Conservation (phyloP, 164 flowering plant genomes). For the Kalanchoe fedtschenkoi region DNA sequence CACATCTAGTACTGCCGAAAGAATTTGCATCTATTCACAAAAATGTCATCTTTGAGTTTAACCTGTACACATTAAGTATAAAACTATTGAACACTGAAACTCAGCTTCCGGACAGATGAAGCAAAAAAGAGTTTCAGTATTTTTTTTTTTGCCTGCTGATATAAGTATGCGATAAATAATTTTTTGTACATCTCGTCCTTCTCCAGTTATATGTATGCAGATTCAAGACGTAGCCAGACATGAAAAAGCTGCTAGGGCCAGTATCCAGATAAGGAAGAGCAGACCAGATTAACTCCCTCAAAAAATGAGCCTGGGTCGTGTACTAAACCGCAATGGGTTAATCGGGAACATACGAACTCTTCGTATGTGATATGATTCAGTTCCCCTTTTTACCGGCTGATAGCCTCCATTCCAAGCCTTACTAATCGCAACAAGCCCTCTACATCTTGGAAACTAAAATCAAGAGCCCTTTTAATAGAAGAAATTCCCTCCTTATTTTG, state of each 20-base stretch:
- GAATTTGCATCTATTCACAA: constrained; percentile 1
- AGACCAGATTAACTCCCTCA: not conserved
- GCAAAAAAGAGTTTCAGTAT: not conserved
- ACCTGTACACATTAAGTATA: not conserved
- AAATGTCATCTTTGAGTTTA: not conserved
- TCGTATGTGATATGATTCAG: not conserved
- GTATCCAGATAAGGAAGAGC: not conserved
- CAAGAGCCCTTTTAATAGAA: constrained; percentile 6
- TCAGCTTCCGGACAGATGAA: not conserved
- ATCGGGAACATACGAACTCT: not conserved
- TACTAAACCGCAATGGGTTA: not conserved
- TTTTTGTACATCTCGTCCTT: not conserved
- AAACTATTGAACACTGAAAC: not conserved
- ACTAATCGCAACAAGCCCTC: constrained; percentile 6
- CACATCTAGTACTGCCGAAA: not conserved
- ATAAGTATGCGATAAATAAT: not conserved
- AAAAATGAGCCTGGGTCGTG: not conserved
- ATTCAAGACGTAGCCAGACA: not conserved
- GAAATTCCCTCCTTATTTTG: constrained; percentile 33
- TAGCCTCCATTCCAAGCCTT: constrained; percentile 3
- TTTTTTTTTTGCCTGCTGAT: not conserved
- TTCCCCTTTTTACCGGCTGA: not conserved
- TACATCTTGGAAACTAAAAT: constrained; percentile 6
- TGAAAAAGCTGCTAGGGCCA: not conserved
- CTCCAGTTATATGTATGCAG: not conserved